A percentile compares a stretch with the other conserved stretches of the same genome.
Conservation (phyloP, 306 rosid species). For the Dryas alaskensis region DNA sequence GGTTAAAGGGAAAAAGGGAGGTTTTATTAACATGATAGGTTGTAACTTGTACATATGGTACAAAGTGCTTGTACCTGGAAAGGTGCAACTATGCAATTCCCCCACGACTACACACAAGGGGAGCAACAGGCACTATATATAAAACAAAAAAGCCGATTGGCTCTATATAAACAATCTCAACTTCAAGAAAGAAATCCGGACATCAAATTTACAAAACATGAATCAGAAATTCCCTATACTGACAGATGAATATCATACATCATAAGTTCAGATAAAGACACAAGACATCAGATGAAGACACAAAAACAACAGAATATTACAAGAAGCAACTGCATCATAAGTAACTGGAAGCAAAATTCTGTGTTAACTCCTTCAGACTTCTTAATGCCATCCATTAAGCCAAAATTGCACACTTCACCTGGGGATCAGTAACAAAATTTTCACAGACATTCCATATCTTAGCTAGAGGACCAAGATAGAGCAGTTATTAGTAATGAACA, state of each 20-base stretch:
- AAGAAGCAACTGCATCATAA: background rate
- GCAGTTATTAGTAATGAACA: slow-evolving; percentile 15
- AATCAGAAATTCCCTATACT: slow-evolving; percentile 3
- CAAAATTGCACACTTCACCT: slow-evolving; percentile 10
- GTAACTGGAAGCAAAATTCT: slow-evolving; percentile 9
- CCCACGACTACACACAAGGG: background rate
- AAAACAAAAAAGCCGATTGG: background rate
- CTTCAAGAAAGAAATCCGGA: background rate
- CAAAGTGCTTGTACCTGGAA: background rate
- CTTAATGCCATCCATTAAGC: slow-evolving; percentile 11
- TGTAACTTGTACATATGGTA: background rate
- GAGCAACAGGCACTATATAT: background rate
- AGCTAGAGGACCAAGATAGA: background rate
- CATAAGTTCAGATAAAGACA: slow-evolving; percentile 15
- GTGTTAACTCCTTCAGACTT: background rate
- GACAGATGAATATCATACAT: slow-evolving; percentile 18
- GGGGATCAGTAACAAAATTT: background rate
- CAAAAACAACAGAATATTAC: slow-evolving; percentile 22
- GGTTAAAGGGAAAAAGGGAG: too few relatives aligned
- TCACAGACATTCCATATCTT: background rate
- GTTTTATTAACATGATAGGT: too few relatives aligned
- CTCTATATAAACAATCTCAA: background rate
- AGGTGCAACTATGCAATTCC: background rate
- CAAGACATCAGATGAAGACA: background rate
- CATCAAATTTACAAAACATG: slow-evolving; percentile 4